Conservation (phyloP, 345 rosid species). For the Arabis hirsuta region DNA sequence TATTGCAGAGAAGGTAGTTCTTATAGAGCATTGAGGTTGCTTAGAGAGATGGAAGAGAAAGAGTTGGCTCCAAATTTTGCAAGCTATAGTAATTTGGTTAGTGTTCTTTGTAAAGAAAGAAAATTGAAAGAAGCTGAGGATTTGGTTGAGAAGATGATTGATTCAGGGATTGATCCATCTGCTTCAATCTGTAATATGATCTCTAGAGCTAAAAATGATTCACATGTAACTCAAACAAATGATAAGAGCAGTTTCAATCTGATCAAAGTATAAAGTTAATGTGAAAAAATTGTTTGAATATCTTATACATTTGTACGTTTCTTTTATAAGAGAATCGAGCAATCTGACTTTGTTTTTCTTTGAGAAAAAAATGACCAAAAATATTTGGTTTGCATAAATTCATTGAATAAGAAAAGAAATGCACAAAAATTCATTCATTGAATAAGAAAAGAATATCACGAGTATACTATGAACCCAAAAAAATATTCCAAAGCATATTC, state of each 20-base stretch:
- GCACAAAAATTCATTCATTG: no score
- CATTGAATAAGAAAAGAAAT: not conserved
- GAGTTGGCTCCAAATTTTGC: slow-evolving; percentile 65
- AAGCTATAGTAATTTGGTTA: slow-evolving; percentile 60
- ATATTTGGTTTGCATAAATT: not conserved
- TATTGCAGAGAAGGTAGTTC: slow-evolving; percentile 78
- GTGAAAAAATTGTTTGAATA: not conserved
- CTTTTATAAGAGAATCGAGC: no score
- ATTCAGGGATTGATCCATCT: slow-evolving; percentile 55
- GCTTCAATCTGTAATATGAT: slow-evolving; percentile 50
- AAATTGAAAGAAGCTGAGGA: slow-evolving; percentile 67
- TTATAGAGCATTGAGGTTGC: slow-evolving; percentile 64
- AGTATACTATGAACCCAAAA: not conserved
- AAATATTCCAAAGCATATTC: slow-evolving; percentile 2
- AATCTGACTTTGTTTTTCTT: no score
- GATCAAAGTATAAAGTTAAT: not conserved
- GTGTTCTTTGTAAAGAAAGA: slow-evolving; percentile 65
- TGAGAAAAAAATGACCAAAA: no score
- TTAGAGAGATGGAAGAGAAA: slow-evolving; percentile 61
- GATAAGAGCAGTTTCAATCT: not conserved
- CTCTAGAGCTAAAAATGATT: slow-evolving; percentile 47
- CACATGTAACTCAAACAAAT: slow-evolving; percentile 14
- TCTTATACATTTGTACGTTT: not conserved
- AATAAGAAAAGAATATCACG: not conserved
- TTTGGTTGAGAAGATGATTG: slow-evolving; percentile 59